Evolutionary conservation across 2,329 filamentous ascomycete species (phyloP), one percentile per base, ranked within the genome.

Genomic region (Rutstroemia sp.): DNA sequence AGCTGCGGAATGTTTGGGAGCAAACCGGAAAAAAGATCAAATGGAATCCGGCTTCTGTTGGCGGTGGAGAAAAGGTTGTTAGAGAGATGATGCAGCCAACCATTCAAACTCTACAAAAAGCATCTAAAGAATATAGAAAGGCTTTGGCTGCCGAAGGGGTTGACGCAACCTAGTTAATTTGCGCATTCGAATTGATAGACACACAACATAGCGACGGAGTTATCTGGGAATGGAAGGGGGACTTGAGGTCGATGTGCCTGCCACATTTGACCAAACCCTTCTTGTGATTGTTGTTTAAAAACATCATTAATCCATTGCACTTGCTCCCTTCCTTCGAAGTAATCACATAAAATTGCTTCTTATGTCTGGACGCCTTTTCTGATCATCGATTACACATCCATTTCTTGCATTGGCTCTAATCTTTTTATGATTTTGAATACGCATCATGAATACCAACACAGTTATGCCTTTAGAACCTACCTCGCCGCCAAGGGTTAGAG

Each of bases 51-150:
- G 81, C 81, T 42, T 80, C 79, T 57, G 78, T 94, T 16, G 81
- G 81, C 9, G 92, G 92, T 4, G 94, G 94, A 0, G 80, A 79
- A 61, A 83, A 84, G 60, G 87, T 86, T 2, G 89, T 96, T 3
- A 78, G 84, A 63, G 82, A 85, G 62, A 78, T 97, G 64, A 82
- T 96, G 70, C 81, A 81, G 57, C 89, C 90, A 4, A 87, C 89
- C 4, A 75, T 88, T 10, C 77, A 80, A 63, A 86, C 90, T 12
- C 72, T 96, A 58, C 78, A 82, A 57, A 81, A 80, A 63, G 92
- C 91, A 5, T 77, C 83, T 60, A 76, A 72, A n/a, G 82, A 86
- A 66, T 96, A 94, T 68, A 76, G 82, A 62, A 83, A 78, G 64
- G 88, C 86, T 12, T 74, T 91, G 57, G 82, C 83, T 39, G 86